phyloP scores from a whole-genome alignment of 2,329 filamentous ascomycete species.

The Fusarium sp. region DNA sequence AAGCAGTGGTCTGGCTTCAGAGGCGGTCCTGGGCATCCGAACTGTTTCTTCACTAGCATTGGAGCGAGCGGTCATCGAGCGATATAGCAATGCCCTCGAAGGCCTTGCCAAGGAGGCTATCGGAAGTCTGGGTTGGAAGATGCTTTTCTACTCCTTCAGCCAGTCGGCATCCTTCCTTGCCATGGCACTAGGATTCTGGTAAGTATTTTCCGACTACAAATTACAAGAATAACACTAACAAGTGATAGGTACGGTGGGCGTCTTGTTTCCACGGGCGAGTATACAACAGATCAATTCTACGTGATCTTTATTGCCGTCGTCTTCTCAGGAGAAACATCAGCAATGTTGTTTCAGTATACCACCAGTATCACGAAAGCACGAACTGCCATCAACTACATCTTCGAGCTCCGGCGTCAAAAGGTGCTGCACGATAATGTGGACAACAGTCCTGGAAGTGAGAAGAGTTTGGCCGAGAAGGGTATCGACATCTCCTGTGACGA shows the following conservation, averaged over 20 bases:
- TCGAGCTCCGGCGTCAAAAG: slow-evolving; percentile 53
- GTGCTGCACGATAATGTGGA: slow-evolving; percentile 49
- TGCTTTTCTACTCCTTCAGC: slow-evolving; percentile 56
- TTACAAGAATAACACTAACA: background rate
- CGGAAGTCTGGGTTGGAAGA: slow-evolving; percentile 51
- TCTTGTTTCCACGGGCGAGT: slow-evolving; percentile 59
- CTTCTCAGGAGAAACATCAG: slow-evolving; percentile 58
- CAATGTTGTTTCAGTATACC: slow-evolving; percentile 59
- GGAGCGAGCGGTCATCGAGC: slow-evolving; percentile 56
- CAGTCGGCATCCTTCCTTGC: slow-evolving; percentile 55
- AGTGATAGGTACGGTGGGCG: slow-evolving; percentile 52
- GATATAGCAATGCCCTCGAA: slow-evolving; percentile 50
- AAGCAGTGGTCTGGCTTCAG: slow-evolving; percentile 62
- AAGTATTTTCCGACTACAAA: background rate
- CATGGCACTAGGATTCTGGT: slow-evolving; percentile 57
- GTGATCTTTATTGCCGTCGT: slow-evolving; percentile 63
- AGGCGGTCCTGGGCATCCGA: slow-evolving; percentile 61
- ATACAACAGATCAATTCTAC: slow-evolving; percentile 60
- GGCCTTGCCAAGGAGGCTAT: slow-evolving; percentile 49
- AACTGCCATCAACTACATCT: slow-evolving; percentile 61
- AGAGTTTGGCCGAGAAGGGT: slow-evolving; percentile 37
- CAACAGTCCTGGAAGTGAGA: slow-evolving; percentile 26
- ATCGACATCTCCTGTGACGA: slow-evolving; percentile 61
- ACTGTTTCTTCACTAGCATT: slow-evolving; percentile 62
- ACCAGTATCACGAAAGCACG: slow-evolving; percentile 64